These are phyloP conservation scores for Cymodocea nodosa DNA, from an alignment of 116 monocot genomes.

Conservation along the genomic window DNA sequence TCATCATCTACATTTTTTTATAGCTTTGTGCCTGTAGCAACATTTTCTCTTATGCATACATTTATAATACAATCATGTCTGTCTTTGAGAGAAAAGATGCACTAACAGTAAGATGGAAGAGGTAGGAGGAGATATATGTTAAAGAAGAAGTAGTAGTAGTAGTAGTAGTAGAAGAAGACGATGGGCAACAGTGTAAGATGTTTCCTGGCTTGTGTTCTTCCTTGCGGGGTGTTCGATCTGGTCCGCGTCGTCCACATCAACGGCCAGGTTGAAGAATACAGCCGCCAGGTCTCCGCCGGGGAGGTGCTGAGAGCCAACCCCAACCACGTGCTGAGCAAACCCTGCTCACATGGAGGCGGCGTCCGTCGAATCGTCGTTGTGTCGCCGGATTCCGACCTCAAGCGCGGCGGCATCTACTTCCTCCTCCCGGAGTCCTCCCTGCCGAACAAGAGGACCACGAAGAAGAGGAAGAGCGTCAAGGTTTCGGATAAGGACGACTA, in stretches of 20 bases:
- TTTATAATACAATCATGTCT: too few species aligned
- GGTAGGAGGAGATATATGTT: too few species aligned
- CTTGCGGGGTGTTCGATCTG: conserved; percentile 18
- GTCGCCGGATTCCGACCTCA: conserved; percentile 38
- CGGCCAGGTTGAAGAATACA: conserved; percentile 23
- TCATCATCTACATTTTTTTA: too few species aligned
- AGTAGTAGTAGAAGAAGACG: not conserved
- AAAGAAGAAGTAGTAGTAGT: not conserved
- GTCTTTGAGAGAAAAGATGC: too few species aligned
- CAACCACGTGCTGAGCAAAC: conserved; percentile 16
- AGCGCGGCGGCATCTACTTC: conserved; percentile 57
- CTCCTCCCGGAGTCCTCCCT: conserved; percentile 37
- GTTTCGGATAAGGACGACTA: not conserved
- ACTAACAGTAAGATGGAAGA: not conserved
- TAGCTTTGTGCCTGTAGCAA: too few species aligned
- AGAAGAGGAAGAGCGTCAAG: not conserved
- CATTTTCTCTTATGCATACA: too few species aligned
- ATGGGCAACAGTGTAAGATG: conserved; percentile 19
- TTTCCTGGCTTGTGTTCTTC: conserved; percentile 19
- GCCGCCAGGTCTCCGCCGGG: conserved; percentile 14
- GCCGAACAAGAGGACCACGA: conserved; percentile 12
- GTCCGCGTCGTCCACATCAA: conserved; percentile 19
- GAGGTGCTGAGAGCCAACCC: conserved; percentile 17
- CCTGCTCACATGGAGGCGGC: conserved; percentile 7
- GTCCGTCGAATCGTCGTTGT: conserved; percentile 30